phyloP scores from a whole-genome alignment of 495 filamentous ascomycete genomes.

The Choiromyces venosus region DNA sequence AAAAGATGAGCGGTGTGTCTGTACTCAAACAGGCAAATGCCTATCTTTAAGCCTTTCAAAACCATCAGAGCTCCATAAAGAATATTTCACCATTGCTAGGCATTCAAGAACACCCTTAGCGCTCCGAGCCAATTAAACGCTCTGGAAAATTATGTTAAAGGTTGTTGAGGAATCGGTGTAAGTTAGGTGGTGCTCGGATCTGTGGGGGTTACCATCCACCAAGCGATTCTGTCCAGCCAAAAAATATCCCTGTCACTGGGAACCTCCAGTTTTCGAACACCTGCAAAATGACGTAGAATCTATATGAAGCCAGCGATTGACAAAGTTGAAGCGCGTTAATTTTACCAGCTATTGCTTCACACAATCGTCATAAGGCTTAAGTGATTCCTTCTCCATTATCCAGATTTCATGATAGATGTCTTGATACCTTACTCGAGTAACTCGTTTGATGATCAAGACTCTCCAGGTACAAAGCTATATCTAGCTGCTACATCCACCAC shows the following conservation, averaged over 20 bases:
- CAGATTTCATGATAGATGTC: not conserved
- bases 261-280: not conserved
- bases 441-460: not conserved
- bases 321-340: not conserved
- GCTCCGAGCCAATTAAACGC: not conserved
- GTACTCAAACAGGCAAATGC: not conserved
- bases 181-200: not conserved
- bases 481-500: not conserved
- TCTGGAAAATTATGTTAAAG: not conserved
- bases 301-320: not conserved
- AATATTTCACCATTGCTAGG: not conserved
- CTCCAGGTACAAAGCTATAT: not conserved
- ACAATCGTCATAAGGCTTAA: conserved; percentile 22
- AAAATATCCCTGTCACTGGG: not conserved
- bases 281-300: not conserved
- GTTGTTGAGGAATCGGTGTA: not conserved
- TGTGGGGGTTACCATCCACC: not conserved
- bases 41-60: not conserved
- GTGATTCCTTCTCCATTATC: not conserved
- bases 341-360: conserved; percentile 23
- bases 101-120: not conserved
- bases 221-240: not conserved
- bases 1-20: too few relatives aligned
- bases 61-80: not conserved
- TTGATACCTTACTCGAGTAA: not conserved